Percentiles rank a stretch among this genome's conserved stretches.
Evolutionary conservation across 2,329 filamentous ascomycete genomes (phyloP).

Genomic region (Ploettnerulaceae sp.): DNA sequence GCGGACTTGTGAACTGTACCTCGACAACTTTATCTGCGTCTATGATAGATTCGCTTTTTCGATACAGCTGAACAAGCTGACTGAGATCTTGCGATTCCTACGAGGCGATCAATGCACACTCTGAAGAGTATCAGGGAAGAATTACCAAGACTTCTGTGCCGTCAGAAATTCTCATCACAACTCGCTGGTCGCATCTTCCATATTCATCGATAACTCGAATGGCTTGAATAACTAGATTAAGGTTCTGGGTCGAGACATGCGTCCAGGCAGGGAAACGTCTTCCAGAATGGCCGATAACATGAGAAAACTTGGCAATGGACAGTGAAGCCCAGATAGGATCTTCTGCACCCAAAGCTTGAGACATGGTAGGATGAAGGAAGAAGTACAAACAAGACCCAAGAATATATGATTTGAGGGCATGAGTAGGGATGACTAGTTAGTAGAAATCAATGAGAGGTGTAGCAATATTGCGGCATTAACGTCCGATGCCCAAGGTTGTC

Average conservation of each 20-base stretch:
- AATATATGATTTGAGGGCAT: no score
- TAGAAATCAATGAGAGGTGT: no score
- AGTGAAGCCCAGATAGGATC: conserved; percentile 21
- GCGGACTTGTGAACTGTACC: conserved; percentile 31
- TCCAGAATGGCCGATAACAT: conserved; percentile 23
- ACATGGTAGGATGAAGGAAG: conserved; percentile 15
- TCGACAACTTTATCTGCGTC: conserved; percentile 31
- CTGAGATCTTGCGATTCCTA: conserved; percentile 33
- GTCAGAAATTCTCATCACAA: conserved; percentile 38
- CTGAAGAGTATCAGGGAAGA: not conserved
- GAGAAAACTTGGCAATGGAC: conserved; percentile 33
- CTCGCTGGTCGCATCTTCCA: conserved; percentile 19
- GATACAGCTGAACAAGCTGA: conserved; percentile 21
- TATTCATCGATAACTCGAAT: conserved; percentile 18
- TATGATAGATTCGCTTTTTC: conserved; percentile 18
- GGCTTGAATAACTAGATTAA: conserved; percentile 28
- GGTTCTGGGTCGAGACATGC: conserved; percentile 27
- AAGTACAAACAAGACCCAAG: no score
- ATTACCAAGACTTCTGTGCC: conserved; percentile 40
- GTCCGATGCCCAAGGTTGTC: no score
- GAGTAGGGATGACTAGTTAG: no score
- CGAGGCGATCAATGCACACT: not conserved
- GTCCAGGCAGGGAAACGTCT: conserved; percentile 27
- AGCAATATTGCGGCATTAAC: no score
- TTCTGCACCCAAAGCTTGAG: conserved; percentile 19